phyloP scores from a whole-genome alignment of 83 land plant species.

The Thuja plicata region DNA sequence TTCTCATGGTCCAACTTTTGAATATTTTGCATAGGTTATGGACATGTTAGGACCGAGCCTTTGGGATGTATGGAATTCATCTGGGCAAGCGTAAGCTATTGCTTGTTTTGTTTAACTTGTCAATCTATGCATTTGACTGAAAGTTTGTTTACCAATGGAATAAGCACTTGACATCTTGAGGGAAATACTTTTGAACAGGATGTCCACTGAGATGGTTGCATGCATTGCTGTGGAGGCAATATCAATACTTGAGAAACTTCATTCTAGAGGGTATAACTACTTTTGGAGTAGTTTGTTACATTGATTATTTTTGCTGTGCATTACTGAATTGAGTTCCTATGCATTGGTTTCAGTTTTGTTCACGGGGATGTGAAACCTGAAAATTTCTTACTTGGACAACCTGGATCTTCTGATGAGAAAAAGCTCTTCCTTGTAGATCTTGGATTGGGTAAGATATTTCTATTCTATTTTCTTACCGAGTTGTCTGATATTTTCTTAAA shows the following conservation, averaged over 20 bases:
- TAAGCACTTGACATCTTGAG: constrained; percentile 8
- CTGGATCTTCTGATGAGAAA: constrained; percentile 80
- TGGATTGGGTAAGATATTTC: constrained; percentile 69
- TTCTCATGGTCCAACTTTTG: no score
- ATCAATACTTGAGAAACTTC: constrained; percentile 85
- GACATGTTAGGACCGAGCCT: constrained; percentile 92
- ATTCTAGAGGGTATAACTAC: constrained; percentile 56
- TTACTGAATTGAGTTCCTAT: not conserved
- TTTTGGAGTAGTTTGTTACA: not conserved
- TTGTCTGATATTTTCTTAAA: not conserved
- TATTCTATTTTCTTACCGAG: not conserved
- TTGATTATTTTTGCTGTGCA: not conserved
- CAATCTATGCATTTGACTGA: not conserved
- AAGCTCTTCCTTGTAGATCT: constrained; percentile 87
- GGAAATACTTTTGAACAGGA: constrained; percentile 38
- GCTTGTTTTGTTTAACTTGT: not conserved
- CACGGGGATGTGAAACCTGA: constrained; percentile 99
- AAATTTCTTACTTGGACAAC: constrained; percentile 89
- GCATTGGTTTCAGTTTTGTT: constrained; percentile 54
- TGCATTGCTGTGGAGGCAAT: constrained; percentile 88
- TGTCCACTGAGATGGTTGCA: constrained; percentile 89
- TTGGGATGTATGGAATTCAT: constrained; percentile 89
- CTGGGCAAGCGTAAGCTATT: constrained; percentile 74
- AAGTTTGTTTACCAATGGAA: not conserved
- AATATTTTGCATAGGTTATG: constrained; percentile 59